Percentiles rank a stretch among this genome's conserved stretches.
These are phyloP conservation scores for Buddleja alternifolia DNA, from an alignment of 257 asterid genomes.

Conservation along the genomic window DNA sequence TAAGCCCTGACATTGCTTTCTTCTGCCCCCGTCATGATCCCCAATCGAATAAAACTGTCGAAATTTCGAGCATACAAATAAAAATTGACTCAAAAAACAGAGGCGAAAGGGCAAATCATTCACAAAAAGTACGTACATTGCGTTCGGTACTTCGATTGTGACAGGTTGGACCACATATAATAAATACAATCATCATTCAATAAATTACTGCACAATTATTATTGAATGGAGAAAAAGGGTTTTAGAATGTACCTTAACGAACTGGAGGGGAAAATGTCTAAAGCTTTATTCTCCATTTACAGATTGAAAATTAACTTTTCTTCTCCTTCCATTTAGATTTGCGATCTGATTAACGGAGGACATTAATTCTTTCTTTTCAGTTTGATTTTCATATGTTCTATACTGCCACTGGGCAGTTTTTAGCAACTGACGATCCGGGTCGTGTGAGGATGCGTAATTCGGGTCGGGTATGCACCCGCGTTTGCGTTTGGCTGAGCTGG, in stretches of 20 bases:
- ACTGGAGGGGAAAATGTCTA: neutral
- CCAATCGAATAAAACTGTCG: constrained; percentile 34
- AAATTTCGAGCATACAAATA: neutral
- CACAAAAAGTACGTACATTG: constrained; percentile 16
- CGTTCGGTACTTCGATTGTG: constrained; percentile 13
- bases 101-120: neutral
- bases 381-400: constrained; percentile 23
- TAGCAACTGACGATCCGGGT: constrained; percentile 43
- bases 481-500: constrained; percentile 14
- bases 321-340: constrained; percentile 47
- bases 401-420: constrained; percentile 38
- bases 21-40: constrained; percentile 43
- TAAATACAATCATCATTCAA: constrained; percentile 2
- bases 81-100: constrained; percentile 1
- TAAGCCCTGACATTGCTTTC: constrained; percentile 35
- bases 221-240: neutral
- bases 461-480: constrained; percentile 42
- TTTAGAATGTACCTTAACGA: constrained; percentile 37
- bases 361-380: constrained; percentile 27
- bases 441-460: constrained; percentile 29
- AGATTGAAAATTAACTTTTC: constrained; percentile 30
- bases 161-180: constrained; percentile 4
- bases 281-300: constrained; percentile 32
- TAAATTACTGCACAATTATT: constrained; percentile 21
- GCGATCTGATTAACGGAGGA: constrained; percentile 31